Evolutionary conservation across 495 filamentous ascomycete species (phyloP).

Genomic region (Neurospora tetraspora): DNA sequence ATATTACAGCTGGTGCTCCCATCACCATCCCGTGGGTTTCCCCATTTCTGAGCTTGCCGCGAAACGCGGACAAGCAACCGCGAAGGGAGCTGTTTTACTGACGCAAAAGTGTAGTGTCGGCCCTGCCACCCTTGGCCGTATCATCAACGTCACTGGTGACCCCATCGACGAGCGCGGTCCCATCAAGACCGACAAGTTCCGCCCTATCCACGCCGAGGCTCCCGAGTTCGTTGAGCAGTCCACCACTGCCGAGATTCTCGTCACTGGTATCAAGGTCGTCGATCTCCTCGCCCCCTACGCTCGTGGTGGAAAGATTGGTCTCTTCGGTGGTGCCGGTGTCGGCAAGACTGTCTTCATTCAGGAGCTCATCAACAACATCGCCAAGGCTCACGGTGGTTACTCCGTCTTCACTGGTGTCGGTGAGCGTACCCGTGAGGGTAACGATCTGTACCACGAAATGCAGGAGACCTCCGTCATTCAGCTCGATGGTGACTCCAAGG

Average conservation of each 20-base stretch:
- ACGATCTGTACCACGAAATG: conserved; percentile 99
- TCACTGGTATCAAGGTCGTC: conserved; percentile 99
- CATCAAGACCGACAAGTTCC: conserved; percentile 79
- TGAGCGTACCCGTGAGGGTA: conserved; percentile 99
- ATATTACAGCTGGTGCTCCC: conserved; percentile 56
- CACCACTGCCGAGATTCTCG: conserved; percentile 87
- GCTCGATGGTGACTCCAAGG: conserved; percentile 98
- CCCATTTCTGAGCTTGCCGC: neutral
- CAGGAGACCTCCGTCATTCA: conserved; percentile 99
- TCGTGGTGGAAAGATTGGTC: conserved; percentile 99
- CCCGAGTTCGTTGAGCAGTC: conserved; percentile 89
- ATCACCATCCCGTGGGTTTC: conserved; percentile 72
- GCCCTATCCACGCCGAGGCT: conserved; percentile 89
- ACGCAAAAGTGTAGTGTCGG: conserved; percentile 48
- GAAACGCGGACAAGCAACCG: neutral
- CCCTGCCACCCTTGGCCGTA: conserved; percentile 88
- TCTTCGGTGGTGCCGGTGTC: conserved; percentile 99
- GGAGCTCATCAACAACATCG: conserved; percentile 99
- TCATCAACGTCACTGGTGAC: conserved; percentile 99
- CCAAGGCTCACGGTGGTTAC: conserved; percentile 99
- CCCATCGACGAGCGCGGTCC: conserved; percentile 99
- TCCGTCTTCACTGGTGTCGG: conserved; percentile 99
- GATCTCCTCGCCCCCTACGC: conserved; percentile 97
- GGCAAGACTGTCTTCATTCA: conserved; percentile 99
- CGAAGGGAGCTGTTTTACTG: neutral